A percentile compares a stretch with the other conserved stretches of the same genome.
These are phyloP conservation scores for Psidium guajava DNA, from an alignment of 345 rosid species.

Conservation along the genomic window DNA sequence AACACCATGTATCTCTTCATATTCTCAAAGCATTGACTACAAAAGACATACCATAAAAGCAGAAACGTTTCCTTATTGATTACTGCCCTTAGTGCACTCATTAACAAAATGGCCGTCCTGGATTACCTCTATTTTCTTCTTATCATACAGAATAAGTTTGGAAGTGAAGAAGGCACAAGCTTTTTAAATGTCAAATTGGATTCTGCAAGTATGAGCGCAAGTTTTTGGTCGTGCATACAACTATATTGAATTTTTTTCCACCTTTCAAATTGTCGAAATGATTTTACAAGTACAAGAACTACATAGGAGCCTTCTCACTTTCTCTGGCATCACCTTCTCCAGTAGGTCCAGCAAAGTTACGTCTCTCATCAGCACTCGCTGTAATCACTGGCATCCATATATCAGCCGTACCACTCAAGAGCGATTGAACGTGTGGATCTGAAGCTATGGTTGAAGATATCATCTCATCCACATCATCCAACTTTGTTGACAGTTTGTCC, in stretches of 20 bases:
- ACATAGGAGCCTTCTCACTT: not conserved
- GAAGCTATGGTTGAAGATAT: conserved; percentile 55
- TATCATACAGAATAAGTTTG: not conserved
- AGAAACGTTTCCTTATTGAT: not conserved
- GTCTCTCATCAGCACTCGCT: conserved; percentile 60
- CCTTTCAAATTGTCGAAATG: not conserved
- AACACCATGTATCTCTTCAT: not conserved
- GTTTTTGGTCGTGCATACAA: not conserved
- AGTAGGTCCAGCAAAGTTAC: conserved; percentile 37
- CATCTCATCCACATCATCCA: conserved; percentile 80
- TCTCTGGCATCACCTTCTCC: conserved; percentile 6
- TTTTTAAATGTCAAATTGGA: not conserved
- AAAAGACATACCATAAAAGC: not conserved
- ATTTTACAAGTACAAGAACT: not conserved
- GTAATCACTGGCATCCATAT: conserved; percentile 87
- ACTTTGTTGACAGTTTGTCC: conserved; percentile 69
- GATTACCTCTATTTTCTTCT: not conserved
- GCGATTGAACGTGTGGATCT: conserved; percentile 66
- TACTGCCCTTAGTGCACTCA: not conserved
- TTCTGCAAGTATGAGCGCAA: not conserved
- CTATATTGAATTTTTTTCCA: not conserved
- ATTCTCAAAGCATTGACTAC: not conserved
- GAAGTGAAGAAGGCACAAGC: not conserved
- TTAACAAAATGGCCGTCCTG: not conserved
- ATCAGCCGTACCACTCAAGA: conserved; percentile 68